Evolutionary conservation across 148 eudicot species (phyloP).

Genomic region (Arctostaphylos glauca): DNA sequence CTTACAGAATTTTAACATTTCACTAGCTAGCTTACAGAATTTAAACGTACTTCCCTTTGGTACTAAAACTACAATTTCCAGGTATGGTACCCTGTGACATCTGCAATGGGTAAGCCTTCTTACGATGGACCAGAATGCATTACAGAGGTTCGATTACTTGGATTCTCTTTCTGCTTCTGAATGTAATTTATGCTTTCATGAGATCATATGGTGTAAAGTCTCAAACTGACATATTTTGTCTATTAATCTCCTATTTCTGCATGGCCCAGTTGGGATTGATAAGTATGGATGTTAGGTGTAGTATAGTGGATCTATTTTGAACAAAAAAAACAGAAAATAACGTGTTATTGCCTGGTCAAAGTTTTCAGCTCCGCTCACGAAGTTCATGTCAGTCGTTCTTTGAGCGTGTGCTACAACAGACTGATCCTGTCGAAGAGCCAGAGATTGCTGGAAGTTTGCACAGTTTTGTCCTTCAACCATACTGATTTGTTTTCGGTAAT

Average conservation of each 20-base stretch:
- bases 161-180: neutral
- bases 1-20: neutral
- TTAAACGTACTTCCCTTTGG: constrained; percentile 3
- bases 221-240: neutral
- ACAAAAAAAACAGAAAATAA: neutral
- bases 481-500: neutral
- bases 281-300: constrained; percentile 1
- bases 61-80: constrained; percentile 26
- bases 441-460: no score
- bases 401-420: no score
- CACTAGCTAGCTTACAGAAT: neutral
- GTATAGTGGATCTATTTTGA: neutral
- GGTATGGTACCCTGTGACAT: constrained; percentile 92
- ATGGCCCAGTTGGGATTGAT: no score
- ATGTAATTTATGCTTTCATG: neutral
- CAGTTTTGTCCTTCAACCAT: no score
- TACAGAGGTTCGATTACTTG: constrained; percentile 58
- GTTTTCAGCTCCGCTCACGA: constrained; percentile 9
- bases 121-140: constrained; percentile 95
- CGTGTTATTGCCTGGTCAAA: neutral
- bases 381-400: neutral
- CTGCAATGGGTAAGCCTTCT: constrained; percentile 81
- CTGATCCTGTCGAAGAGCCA: no score
- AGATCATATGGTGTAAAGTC: neutral
- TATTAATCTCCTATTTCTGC: neutral